A percentile compares a stretch with the other conserved stretches of the same genome.
phyloP scores from a whole-genome alignment of 331 rosid species.

The Acacia concinna region DNA sequence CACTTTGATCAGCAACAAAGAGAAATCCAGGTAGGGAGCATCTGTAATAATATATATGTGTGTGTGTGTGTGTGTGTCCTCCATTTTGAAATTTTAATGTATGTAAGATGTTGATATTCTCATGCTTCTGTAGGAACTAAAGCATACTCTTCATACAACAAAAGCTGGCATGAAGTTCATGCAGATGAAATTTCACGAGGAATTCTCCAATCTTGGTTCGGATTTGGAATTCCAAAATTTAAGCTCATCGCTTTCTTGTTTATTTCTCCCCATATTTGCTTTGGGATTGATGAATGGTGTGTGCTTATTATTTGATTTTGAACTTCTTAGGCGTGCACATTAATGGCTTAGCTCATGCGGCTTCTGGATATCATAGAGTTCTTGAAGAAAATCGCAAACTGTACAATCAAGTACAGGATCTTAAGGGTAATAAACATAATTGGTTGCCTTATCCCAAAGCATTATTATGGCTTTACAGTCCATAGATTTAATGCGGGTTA shows the following conservation, averaged over 20 bases:
- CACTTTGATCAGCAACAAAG: slow-evolving; percentile 74
- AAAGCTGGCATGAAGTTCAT: slow-evolving; percentile 88
- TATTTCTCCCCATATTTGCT: not conserved
- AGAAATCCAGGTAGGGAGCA: slow-evolving; percentile 61
- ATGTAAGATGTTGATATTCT: slow-evolving; percentile 24
- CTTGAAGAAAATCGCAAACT: slow-evolving; percentile 92
- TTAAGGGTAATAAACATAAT: slow-evolving; percentile 66
- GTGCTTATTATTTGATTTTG: slow-evolving; percentile 22
- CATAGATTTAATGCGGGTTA: not conserved
- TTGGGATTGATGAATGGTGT: not conserved
- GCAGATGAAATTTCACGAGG: slow-evolving; percentile 87
- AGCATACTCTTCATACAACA: slow-evolving; percentile 64
- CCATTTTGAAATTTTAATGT: not conserved
- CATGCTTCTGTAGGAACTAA: slow-evolving; percentile 63
- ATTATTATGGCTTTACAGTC: slow-evolving; percentile 6
- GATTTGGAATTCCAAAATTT: slow-evolving; percentile 16
- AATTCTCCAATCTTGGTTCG: slow-evolving; percentile 80
- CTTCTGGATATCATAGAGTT: slow-evolving; percentile 93
- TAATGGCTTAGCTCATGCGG: slow-evolving; percentile 84
- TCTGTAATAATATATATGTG: not conserved
- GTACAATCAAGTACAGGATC: slow-evolving; percentile 96
- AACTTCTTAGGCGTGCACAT: slow-evolving; percentile 62
- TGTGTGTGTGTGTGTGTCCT: too few relatives aligned
- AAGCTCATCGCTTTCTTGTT: not conserved
- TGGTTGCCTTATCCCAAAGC: slow-evolving; percentile 20